phyloP scores from a whole-genome alignment of 176 grass and related monocot species.

The Triticum dicoccoides region DNA sequence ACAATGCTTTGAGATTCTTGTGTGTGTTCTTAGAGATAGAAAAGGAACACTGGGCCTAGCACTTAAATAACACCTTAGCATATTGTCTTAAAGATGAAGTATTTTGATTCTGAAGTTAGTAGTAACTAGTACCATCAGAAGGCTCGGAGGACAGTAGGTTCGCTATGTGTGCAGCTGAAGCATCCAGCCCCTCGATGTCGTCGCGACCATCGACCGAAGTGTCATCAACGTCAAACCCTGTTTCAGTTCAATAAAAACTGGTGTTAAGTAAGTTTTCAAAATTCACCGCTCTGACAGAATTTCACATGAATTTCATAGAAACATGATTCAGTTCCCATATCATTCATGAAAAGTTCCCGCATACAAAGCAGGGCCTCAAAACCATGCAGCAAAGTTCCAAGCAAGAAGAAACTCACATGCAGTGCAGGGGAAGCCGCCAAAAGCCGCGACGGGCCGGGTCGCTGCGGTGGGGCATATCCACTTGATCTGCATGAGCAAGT shows the following conservation, averaged over 20 bases:
- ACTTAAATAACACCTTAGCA: not conserved
- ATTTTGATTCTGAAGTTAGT: not conserved
- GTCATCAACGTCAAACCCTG: conserved; percentile 83
- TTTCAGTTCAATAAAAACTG: conserved; percentile 17
- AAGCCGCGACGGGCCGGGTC: conserved; percentile 64
- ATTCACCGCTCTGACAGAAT: not conserved
- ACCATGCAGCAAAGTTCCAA: not conserved
- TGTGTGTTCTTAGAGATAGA: no score
- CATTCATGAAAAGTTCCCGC: not conserved
- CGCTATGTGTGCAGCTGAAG: conserved; percentile 80
- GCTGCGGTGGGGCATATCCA: conserved; percentile 95
- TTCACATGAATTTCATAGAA: not conserved
- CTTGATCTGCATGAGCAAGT: conserved; percentile 63
- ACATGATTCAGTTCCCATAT: not conserved
- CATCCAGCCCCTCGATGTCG: conserved; percentile 75
- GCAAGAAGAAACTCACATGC: conserved; percentile 59
- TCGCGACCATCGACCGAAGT: conserved; percentile 68
- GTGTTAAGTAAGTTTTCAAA: not conserved
- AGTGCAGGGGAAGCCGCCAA: conserved; percentile 94
- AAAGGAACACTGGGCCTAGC: no score
- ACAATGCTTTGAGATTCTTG: no score
- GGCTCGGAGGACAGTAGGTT: conserved; percentile 86
- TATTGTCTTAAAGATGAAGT: not conserved
- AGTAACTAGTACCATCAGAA: conserved; percentile 54
- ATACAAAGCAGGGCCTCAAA: not conserved